These are phyloP conservation scores for Trichoderma koningiopsis DNA, from an alignment of 2,329 filamentous ascomycete genomes.

Conservation along the genomic window DNA sequence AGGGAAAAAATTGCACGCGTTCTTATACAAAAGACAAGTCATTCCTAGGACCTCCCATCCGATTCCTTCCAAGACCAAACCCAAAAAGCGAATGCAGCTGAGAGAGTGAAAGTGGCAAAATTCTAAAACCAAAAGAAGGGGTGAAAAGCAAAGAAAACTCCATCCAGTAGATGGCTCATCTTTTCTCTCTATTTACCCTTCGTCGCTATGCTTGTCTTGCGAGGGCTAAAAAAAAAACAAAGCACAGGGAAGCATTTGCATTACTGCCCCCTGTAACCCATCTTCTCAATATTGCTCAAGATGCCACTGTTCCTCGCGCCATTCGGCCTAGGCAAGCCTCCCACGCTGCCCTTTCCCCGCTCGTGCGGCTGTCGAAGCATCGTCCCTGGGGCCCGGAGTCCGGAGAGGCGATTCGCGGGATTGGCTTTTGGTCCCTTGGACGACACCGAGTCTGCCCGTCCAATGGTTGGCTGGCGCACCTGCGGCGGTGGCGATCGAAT, in stretches of 20 bases:
- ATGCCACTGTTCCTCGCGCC: constrained; percentile 63
- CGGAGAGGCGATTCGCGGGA: constrained; percentile 42
- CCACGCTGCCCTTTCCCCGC: constrained; percentile 47
- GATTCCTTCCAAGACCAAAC: constrained; percentile 2
- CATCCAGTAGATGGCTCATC: neutral
- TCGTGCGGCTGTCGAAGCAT: constrained; percentile 49
- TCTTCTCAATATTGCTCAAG: constrained; percentile 84
- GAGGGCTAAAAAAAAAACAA: neutral
- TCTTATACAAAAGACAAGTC: constrained; percentile 9
- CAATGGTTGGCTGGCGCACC: constrained; percentile 5
- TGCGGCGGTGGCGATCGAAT: constrained; percentile 27
- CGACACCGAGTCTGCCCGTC: constrained; percentile 32
- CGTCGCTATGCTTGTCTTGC: neutral
- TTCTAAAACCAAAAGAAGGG: neutral
- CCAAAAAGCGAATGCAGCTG: neutral
- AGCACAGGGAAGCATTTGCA: neutral
- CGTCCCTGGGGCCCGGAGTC: constrained; percentile 60
- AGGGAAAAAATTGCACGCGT: neutral
- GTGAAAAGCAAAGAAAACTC: neutral
- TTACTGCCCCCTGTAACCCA: constrained; percentile 62
- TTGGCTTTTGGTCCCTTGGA: constrained; percentile 49
- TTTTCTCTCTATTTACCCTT: neutral
- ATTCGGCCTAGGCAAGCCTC: constrained; percentile 53
- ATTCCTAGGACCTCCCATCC: constrained; percentile 2
- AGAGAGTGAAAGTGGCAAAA: neutral